These are phyloP conservation scores for Endotrypanum monterogeii DNA, from an alignment of 208 protist genomes.

Conservation along the genomic window DNA sequence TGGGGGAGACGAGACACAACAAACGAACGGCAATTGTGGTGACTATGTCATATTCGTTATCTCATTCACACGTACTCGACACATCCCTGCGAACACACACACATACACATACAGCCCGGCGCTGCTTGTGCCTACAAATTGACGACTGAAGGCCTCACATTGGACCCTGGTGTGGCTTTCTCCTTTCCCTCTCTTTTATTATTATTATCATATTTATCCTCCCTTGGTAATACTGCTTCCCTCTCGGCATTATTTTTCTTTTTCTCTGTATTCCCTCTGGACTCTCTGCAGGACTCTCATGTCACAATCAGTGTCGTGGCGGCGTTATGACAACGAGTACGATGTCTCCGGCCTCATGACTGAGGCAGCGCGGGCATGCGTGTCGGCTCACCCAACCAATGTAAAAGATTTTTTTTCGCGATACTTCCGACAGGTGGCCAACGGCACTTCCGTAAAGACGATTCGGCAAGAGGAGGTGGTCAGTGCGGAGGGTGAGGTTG, in stretches of 20 bases:
- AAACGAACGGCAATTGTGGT: too few species aligned
- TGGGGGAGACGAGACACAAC: too few species aligned
- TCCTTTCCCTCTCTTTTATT: too few species aligned
- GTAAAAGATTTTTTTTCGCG: conserved; percentile 65
- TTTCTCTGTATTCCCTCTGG: neutral
- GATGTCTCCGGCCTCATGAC: conserved; percentile 71
- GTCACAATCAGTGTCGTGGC: conserved; percentile 62
- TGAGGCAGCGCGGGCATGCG: conserved; percentile 75
- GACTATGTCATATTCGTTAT: too few species aligned
- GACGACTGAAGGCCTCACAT: too few species aligned
- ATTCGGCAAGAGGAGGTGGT: conserved; percentile 34
- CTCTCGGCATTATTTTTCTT: neutral
- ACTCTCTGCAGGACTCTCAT: neutral
- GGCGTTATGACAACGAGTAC: conserved; percentile 74
- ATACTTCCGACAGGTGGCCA: conserved; percentile 63
- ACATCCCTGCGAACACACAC: too few species aligned
- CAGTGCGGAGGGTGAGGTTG: conserved; percentile 23
- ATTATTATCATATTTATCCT: too few species aligned
- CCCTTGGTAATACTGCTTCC: neutral
- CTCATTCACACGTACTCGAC: too few species aligned
- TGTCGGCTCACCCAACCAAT: conserved; percentile 48
- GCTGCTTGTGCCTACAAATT: neutral
- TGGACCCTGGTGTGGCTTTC: too few species aligned
- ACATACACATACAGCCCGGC: neutral
- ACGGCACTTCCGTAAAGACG: conserved; percentile 38